Evolutionary conservation across 176 grass and related monocot genomes (phyloP), one percentile per base, ranked within the genome.

Genomic region (Rhynchospora pubera): DNA sequence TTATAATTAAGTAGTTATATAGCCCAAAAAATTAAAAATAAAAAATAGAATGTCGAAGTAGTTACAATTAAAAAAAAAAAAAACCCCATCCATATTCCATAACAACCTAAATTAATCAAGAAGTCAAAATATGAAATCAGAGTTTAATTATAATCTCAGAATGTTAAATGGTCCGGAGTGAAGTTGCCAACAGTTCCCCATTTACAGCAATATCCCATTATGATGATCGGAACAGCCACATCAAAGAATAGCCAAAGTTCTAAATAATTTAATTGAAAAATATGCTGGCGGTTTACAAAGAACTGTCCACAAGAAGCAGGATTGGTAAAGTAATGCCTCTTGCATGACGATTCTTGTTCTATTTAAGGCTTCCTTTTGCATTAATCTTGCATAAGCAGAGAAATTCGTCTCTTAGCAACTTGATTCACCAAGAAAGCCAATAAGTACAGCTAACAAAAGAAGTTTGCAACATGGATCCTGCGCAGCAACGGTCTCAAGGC

Each of bases 401-500:
- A 78, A 57, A 23, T 30, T 57, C 74, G n/a, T 48, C 9, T 57
- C 73, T 77, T 30, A 55, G 24, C 44, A 28, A 77, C 47, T 26
- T 39, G 4, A 39, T 39, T 6, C 18, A 42, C 65, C 46, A 51
- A 76, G n/a, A 24, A 8, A 53, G 13, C 19, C 11, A 78, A 30
- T 14, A 34, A 7, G 18, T n/a, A 78, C 51, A 78, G 73, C 63
- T 15, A 28, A 43, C 66, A 48, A 77, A 76, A 18, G 13, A 28
- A 11, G 12, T 26, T 77, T 77, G 53, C 46, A 19, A 30, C 21
- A 78, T 58, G 74, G 51, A 78, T 57, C 24, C 3, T 8, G 26
- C 26, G 74, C 74, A 78, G 16, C 21, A 57, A 78, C 22, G 74
- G 52, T 78, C 74, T 7, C 57, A 78, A 57, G 50, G 74, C 28